These are phyloP conservation scores for Chrysanthemum seticuspe DNA, from an alignment of 129 eudicot species.

Conservation along the genomic window DNA sequence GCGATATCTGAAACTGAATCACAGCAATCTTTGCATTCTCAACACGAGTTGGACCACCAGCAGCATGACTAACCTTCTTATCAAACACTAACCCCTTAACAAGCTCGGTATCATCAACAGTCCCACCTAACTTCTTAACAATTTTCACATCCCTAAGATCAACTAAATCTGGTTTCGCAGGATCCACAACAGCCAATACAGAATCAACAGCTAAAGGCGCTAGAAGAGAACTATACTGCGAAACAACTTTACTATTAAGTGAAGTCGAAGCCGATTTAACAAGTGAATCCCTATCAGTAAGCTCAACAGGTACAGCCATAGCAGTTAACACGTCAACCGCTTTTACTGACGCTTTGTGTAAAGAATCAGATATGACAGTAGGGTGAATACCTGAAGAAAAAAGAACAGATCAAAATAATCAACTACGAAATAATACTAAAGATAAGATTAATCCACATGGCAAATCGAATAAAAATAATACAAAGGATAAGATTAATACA, in stretches of 20 bases:
- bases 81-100: conserved; percentile 84
- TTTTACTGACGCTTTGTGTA: conserved; percentile 56
- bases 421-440: too few relatives aligned
- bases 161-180: conserved; percentile 68
- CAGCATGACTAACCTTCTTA: conserved; percentile 83
- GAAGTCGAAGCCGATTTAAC: conserved; percentile 83
- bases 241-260: conserved; percentile 83
- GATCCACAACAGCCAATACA: conserved; percentile 77
- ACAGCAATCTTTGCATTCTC: conserved; percentile 90
- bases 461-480: too few relatives aligned
- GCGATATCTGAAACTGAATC: conserved; percentile 89
- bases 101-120: conserved; percentile 90
- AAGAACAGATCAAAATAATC: too few relatives aligned
- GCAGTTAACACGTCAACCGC: conserved; percentile 70
- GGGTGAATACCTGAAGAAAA: conserved; percentile 66
- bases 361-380: conserved; percentile 69
- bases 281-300: conserved; percentile 70
- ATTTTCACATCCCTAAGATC: conserved; percentile 82
- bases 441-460: too few relatives aligned
- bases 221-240: conserved; percentile 78
- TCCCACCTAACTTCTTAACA: conserved; percentile 84
- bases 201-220: conserved; percentile 92
- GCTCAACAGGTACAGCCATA: conserved; percentile 85
- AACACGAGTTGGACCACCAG: conserved; percentile 77
- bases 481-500: too few relatives aligned